Percentiles rank a stretch among this genome's conserved stretches.
These are phyloP conservation scores for Phlyctochytrium arcticum DNA, from an alignment of 192 early-diverging fungal genomes.

Conservation along the genomic window DNA sequence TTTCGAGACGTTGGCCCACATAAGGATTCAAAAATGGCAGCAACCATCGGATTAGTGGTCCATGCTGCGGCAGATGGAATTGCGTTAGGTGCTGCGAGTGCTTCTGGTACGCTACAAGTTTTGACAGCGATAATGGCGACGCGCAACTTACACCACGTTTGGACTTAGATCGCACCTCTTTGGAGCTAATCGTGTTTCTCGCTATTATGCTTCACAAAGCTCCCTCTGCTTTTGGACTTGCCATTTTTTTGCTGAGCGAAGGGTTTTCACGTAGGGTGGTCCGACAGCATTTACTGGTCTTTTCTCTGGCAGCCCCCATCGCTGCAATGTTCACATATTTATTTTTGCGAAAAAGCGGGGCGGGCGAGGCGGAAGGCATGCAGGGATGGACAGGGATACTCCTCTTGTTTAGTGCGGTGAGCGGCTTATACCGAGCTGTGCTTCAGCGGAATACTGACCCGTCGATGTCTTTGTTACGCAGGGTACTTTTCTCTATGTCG, in stretches of 20 bases:
- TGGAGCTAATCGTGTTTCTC: constrained; percentile 76
- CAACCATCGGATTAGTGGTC: constrained; percentile 91
- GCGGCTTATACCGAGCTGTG: constrained; percentile 33
- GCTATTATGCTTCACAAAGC: constrained; percentile 97
- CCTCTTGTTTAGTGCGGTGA: constrained; percentile 78
- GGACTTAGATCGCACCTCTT: constrained; percentile 30
- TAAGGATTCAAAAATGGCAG: constrained; percentile 23
- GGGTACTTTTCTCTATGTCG: constrained; percentile 81
- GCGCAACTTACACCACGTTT: not conserved
- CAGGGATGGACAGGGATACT: constrained; percentile 75
- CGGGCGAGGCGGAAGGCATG: constrained; percentile 34
- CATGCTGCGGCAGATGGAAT: constrained; percentile 95
- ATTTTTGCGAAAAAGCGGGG: constrained; percentile 22
- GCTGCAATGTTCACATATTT: constrained; percentile 64
- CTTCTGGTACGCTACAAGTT: constrained; percentile 40
- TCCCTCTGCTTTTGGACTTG: constrained; percentile 86
- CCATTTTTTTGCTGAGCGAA: constrained; percentile 79
- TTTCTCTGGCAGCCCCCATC: constrained; percentile 80
- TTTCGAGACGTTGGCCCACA: constrained; percentile 13
- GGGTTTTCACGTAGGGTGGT: constrained; percentile 57
- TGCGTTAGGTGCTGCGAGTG: constrained; percentile 84
- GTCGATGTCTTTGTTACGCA: not conserved
- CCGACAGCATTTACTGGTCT: constrained; percentile 70
- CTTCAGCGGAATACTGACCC: constrained; percentile 9
- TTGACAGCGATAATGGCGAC: too few species aligned